Conservation (phyloP, 2,329 filamentous ascomycete species). For the Lanzia echinophila region DNA sequence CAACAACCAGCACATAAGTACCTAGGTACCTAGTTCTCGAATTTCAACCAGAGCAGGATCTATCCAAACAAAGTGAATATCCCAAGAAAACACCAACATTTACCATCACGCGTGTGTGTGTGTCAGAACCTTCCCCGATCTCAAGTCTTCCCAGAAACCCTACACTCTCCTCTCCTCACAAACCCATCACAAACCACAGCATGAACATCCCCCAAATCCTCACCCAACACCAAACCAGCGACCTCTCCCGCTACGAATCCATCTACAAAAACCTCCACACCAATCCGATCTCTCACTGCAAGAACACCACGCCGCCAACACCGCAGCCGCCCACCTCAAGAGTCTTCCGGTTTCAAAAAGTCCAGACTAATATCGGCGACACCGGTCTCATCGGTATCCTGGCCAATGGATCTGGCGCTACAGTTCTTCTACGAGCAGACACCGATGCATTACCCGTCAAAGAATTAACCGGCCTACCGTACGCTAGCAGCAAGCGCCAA, state of each 20-base stretch:
- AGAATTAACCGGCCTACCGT: conserved; percentile 48
- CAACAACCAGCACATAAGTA: too few relatives aligned
- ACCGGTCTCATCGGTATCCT: conserved; percentile 50
- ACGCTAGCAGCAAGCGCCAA: conserved; percentile 40
- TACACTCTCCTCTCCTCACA: too few relatives aligned
- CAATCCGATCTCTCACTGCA: conserved; percentile 52
- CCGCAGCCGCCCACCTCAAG: conserved; percentile 37
- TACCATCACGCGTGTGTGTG: too few relatives aligned
- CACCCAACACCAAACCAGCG: conserved; percentile 10
- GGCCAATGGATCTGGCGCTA: conserved; percentile 47
- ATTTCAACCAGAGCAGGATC: too few relatives aligned
- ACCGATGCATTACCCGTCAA: conserved; percentile 54
- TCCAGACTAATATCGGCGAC: conserved; percentile 49
- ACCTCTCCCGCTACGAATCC: conserved; percentile 37
- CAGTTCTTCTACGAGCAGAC: conserved; percentile 52
- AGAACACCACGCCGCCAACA: conserved; percentile 46
- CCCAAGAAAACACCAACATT: too few relatives aligned
- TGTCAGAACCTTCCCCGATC: too few relatives aligned
- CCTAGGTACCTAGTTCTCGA: too few relatives aligned
- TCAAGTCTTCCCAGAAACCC: too few relatives aligned
- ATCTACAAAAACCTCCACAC: conserved; percentile 54
- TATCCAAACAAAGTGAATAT: too few relatives aligned
- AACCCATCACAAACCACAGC: not conserved
- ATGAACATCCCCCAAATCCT: conserved; percentile 15
- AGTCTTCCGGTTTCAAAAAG: conserved; percentile 34